These are phyloP conservation scores for Sechiopsis laciniata DNA, from an alignment of 306 rosid species.

Conservation along the genomic window DNA sequence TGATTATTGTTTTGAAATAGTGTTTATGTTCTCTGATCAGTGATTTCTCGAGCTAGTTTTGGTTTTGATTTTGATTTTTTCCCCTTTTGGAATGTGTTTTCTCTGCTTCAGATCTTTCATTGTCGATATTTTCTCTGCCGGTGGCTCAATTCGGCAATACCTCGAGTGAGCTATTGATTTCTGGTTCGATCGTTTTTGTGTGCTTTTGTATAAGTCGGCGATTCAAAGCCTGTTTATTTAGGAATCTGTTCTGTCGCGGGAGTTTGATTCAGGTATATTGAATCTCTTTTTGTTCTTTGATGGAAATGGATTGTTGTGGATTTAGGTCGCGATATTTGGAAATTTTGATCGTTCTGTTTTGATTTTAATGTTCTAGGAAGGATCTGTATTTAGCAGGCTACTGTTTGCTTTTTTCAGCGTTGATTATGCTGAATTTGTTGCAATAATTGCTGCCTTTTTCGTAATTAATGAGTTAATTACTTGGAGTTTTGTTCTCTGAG, in stretches of 20 bases:
- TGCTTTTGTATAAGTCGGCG: constrained; percentile 22
- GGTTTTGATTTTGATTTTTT: background rate
- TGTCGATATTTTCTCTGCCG: constrained; percentile 30
- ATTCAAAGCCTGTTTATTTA: constrained; percentile 29
- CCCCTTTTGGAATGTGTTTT: background rate
- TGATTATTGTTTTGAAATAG: background rate
- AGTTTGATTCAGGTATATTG: constrained; percentile 37
- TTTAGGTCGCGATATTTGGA: constrained; percentile 25
- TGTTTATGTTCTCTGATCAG: background rate
- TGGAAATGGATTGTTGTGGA: constrained; percentile 15
- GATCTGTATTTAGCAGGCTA: constrained; percentile 23
- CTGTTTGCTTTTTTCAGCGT: constrained; percentile 15
- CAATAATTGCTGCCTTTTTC: constrained; percentile 14
- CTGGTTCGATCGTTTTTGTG: constrained; percentile 19
- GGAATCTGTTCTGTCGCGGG: constrained; percentile 21
- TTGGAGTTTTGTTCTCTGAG: constrained; percentile 14
- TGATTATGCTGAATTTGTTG: constrained; percentile 16
- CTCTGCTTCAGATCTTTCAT: constrained; percentile 36
- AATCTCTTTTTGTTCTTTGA: constrained; percentile 12
- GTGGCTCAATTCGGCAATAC: constrained; percentile 27
- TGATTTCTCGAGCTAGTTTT: background rate
- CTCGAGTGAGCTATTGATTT: constrained; percentile 32
- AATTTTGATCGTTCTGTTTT: constrained; percentile 8
- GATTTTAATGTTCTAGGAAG: constrained; percentile 17
- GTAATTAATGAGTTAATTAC: constrained; percentile 14